Base-by-base conservation (phyloP, 1,284 basidiomycete species). In the Ceratobasidium papillatum region DNA sequence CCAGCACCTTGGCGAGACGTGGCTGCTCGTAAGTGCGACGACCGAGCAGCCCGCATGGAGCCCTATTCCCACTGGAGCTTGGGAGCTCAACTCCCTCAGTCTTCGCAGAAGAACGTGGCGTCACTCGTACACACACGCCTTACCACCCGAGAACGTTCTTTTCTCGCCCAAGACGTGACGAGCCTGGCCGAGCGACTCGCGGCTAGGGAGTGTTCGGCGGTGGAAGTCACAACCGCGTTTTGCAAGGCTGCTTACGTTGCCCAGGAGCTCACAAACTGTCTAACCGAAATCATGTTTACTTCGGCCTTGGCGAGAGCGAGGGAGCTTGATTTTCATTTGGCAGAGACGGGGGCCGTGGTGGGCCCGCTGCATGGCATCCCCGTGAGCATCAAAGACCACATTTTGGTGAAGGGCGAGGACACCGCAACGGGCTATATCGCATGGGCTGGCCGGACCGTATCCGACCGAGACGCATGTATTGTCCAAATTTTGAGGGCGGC, bases 351-450 rank as follows among this genome's bases (percentile, higher is more conserved):
- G 1, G 80, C 80, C 61, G 78, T 82, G 3, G 76, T 82, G 0
- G 86, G 86, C 0, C 83, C 85, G 0, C 80, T 86, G 2, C 85
- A 86, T 76, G 86, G 86, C 38, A 79, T 87, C 0, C 89, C 88
- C 0, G 81, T 89, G 54, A 83, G 82, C 30, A 80, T 86, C 78
- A 89, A 90, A 80, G 87, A 89, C 77, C 87, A 88, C 76, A 84
- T 86, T 78, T 80, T 82, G 68, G 81, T 87, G 43, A 83, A 85
- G 71, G 86, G 83, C n/a, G 79, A 84, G 49, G 86, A 87, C 74
- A 86, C 85, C 11, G 81, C 85, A 8, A 82, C 82, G 5, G 88
- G 87, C 4, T 89, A 89, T 77, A 82, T 84, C 14, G 83, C 85
- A 64, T 88, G 87, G 86, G 84, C 86, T 3, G 86, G 83, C 74